Conservation (phyloP, 768 basidiomycete genomes). For the Boletus bicolor region DNA sequence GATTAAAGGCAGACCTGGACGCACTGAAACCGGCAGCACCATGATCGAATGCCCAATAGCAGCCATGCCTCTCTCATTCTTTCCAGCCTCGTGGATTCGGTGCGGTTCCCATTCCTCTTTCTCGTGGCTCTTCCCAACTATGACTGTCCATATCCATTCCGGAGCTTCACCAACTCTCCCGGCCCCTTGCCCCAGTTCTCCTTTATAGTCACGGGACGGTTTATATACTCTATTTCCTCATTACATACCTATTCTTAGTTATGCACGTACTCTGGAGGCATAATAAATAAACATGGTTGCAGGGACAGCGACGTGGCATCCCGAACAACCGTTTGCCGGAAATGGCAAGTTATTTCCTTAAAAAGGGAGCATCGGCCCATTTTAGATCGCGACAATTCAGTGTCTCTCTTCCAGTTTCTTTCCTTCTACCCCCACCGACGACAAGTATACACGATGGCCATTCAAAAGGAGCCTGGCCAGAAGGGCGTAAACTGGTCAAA, state of each 20-base stretch:
- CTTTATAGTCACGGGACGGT: slow-evolving; percentile 7
- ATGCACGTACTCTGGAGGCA: slow-evolving; percentile 18
- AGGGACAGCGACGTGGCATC: no score
- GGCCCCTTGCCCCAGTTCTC: not conserved
- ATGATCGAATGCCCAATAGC: slow-evolving; percentile 19
- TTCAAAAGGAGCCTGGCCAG: slow-evolving; percentile 83
- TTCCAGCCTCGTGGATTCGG: slow-evolving; percentile 36
- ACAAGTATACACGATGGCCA: slow-evolving; percentile 58
- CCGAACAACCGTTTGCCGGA: not conserved
- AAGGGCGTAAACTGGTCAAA: slow-evolving; percentile 93
- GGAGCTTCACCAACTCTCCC: not conserved
- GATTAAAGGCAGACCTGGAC: slow-evolving; percentile 68
- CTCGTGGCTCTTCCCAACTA: slow-evolving; percentile 18
- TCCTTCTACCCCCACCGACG: slow-evolving; percentile 14
- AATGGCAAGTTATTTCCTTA: slow-evolving; percentile 3
- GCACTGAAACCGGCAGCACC: slow-evolving; percentile 37
- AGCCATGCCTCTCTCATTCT: slow-evolving; percentile 3
- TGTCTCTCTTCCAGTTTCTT: slow-evolving; percentile 5
- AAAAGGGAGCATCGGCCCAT: slow-evolving; percentile 6
- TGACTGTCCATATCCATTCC: slow-evolving; percentile 15
- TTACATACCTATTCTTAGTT: slow-evolving; percentile 28
- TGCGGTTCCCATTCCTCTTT: slow-evolving; percentile 26
- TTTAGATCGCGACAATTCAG: slow-evolving; percentile 4
- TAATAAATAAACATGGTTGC: slow-evolving; percentile 9
- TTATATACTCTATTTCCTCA: slow-evolving; percentile 27